Conservation (phyloP, 2,329 filamentous ascomycete species). For the Sclerotinia spermophila region DNA sequence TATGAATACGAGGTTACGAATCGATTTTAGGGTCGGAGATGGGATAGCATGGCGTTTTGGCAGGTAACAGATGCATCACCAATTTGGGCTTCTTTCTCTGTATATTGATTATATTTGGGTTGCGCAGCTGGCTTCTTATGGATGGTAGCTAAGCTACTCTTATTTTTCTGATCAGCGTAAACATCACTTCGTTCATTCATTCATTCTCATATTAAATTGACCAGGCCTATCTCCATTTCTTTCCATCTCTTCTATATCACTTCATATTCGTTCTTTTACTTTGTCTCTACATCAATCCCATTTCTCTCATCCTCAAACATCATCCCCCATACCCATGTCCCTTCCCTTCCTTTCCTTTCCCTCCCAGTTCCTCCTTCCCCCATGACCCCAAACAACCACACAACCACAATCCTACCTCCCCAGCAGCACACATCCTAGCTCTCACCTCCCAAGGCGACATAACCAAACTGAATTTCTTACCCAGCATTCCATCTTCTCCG, state of each 20-base stretch:
- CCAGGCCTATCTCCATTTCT: background rate
- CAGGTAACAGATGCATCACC: background rate
- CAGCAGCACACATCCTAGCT: conserved; percentile 24
- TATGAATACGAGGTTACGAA: conserved; percentile 11
- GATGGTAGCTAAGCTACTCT: background rate
- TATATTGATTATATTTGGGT: background rate
- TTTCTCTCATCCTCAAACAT: background rate
- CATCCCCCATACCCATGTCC: too few relatives aligned
- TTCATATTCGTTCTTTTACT: background rate
- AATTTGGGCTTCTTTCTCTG: background rate
- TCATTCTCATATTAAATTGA: background rate
- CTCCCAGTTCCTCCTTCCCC: background rate
- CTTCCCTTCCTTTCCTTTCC: too few relatives aligned
- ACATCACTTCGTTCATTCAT: background rate
- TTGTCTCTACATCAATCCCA: background rate
- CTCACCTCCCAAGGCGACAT: conserved; percentile 28
- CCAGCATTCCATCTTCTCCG: conserved; percentile 11
- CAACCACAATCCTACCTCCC: background rate
- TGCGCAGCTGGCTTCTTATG: background rate
- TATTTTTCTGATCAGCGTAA: background rate
- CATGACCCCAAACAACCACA: background rate
- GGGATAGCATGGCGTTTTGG: conserved; percentile 16
- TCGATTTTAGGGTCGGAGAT: conserved; percentile 1
- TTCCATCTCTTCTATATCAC: background rate
- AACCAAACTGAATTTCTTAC: conserved; percentile 26